Conservation (phyloP, 441 rosid genomes). For the Iberis amara region DNA sequence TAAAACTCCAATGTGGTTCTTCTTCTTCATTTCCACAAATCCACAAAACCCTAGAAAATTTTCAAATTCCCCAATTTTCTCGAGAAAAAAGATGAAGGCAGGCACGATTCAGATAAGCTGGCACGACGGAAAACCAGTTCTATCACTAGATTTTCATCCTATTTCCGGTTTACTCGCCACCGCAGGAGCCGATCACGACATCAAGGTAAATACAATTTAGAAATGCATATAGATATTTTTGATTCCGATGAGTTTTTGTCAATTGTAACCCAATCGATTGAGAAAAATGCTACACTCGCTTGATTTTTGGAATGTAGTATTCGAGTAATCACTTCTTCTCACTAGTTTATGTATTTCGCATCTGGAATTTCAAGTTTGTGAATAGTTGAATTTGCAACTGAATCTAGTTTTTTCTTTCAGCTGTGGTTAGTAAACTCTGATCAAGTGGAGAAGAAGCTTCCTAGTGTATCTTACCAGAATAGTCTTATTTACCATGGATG, state of each 20-base stretch:
- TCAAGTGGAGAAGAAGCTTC: slow-evolving; percentile 47
- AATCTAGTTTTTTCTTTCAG: too few relatives aligned
- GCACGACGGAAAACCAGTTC: slow-evolving; percentile 81
- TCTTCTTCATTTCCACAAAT: slow-evolving; percentile 4
- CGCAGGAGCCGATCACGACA: slow-evolving; percentile 88
- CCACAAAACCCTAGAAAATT: slow-evolving; percentile 18
- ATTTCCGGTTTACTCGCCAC: slow-evolving; percentile 81
- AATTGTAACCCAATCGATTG: too few relatives aligned
- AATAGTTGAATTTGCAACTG: background rate
- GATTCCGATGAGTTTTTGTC: too few relatives aligned
- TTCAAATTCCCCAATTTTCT: slow-evolving; percentile 14
- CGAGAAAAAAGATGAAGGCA: slow-evolving; percentile 60
- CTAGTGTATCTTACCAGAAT: slow-evolving; percentile 60
- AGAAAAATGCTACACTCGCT: too few relatives aligned
- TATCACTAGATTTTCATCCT: slow-evolving; percentile 83
- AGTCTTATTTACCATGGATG: slow-evolving; percentile 79
- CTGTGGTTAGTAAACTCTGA: slow-evolving; percentile 63
- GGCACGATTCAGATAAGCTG: slow-evolving; percentile 88
- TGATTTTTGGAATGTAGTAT: too few relatives aligned
- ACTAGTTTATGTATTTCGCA: background rate
- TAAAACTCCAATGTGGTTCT: background rate
- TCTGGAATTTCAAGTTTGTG: too few relatives aligned
- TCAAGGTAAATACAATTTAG: slow-evolving; percentile 45
- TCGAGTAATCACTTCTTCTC: too few relatives aligned
- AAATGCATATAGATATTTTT: background rate